Evolutionary conservation across 257 asterid genomes (phyloP), one percentile per base, ranked within the genome.

Genomic region (Solanum megistacrolobum): DNA sequence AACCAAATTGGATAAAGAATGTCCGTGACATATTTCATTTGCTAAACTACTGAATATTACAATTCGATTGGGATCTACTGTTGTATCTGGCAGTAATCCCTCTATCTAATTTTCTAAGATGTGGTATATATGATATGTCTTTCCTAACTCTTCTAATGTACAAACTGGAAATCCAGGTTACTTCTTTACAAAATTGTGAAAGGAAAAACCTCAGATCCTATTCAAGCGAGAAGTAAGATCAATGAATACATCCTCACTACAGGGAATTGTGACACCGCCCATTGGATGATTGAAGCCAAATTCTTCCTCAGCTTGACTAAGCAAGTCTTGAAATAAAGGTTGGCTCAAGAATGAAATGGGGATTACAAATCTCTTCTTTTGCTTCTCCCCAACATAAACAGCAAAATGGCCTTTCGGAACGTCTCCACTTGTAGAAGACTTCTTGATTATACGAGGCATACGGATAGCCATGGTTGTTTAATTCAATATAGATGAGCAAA

Each of bases 361-460:
- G 35, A 89, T 83, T 29, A 90, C 86, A 31, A 48, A 88, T 21
- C 89, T 72, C 89, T 86, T 92, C 90, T 69, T 89, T 18, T 89
- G 86, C n/a, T 38, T 12, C 58, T 91, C 89, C 62, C 93, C 93
- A 66, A 92, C 94, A 88, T 87, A 90, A 7, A 89, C 89, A 5
- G 87, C 69, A 32, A 85, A 87, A 41, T 86, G 78, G 20, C 94
- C 94, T 65, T 78, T 92, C 11, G 92, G 91, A 34, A 89, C 86
- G 32, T 87, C 75, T 25, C 58, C 52, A 34, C 68, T 48, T 9
- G 82, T n/a, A 39, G 76, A n/a, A 84, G 86, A 41, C 9, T 86
- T 78, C 84, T 78, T 78, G 84, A 78, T 41, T 43, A 88, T 84
- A 13, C 72, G 66, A 72, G 88, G 85, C 69, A 87, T 39, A 23